phyloP scores from a whole-genome alignment of 306 rosid genomes.

The Acacia crassicarpa region DNA sequence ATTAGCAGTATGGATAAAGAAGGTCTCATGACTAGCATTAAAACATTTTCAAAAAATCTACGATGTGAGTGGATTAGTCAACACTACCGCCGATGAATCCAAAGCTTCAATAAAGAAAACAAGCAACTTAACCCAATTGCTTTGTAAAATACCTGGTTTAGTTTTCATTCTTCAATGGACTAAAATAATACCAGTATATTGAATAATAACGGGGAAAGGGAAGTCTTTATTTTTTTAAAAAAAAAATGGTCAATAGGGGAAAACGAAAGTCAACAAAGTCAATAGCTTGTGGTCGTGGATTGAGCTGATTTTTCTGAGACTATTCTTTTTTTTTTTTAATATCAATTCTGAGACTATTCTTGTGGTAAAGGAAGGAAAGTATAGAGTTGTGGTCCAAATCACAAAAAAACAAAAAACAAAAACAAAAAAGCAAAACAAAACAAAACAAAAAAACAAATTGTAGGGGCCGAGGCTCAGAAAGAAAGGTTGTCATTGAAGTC shows the following conservation, averaged over 20 bases:
- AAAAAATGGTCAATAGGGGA: neutral
- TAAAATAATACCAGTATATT: neutral
- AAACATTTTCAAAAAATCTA: accelerated
- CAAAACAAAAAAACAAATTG: too few relatives aligned
- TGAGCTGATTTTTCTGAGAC: neutral
- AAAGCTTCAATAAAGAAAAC: neutral
- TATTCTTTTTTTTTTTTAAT: too few relatives aligned
- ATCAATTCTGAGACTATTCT: neutral
- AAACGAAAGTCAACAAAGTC: neutral
- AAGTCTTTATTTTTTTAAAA: too few relatives aligned
- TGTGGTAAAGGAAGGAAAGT: neutral
- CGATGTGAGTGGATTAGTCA: too few relatives aligned
- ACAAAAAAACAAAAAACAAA: too few relatives aligned
- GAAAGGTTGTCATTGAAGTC: neutral
- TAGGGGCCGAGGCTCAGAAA: neutral
- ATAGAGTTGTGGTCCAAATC: neutral
- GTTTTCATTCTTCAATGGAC: neutral
- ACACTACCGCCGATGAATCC: accelerated
- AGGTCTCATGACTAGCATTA: accelerated
- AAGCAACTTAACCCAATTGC: neutral
- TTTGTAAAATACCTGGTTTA: neutral
- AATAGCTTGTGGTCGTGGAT: neutral
- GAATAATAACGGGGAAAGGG: neutral
- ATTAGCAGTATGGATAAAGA: too few relatives aligned
- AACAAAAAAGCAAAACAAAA: too few relatives aligned